Evolutionary conservation across 2,329 filamentous ascomycete species (phyloP).

Genomic region (Didymella keratinophila): DNA sequence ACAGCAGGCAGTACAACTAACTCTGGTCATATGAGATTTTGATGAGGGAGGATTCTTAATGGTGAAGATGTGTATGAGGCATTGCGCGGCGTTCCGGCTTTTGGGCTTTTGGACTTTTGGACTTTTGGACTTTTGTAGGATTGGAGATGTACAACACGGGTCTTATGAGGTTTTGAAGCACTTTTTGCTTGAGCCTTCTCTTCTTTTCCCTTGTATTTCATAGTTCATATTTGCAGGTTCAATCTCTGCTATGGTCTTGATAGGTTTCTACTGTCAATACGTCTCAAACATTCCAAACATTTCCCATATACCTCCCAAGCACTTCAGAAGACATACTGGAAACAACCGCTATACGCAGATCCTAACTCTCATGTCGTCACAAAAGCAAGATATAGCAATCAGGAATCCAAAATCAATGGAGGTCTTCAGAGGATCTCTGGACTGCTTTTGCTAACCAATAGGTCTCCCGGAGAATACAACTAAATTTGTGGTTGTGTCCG

Average conservation of each 20-base stretch:
- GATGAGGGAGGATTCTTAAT: not conserved
- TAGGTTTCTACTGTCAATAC: constrained; percentile 4
- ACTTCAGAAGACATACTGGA: not conserved
- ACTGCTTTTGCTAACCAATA: no score
- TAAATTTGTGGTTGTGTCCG: no score
- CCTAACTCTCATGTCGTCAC: not conserved
- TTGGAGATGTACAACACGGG: constrained; percentile 11
- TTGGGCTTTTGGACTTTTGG: constrained; percentile 4
- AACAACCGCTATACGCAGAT: not conserved
- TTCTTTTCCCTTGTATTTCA: not conserved
- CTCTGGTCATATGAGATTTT: not conserved
- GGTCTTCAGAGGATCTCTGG: no score
- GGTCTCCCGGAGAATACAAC: no score
- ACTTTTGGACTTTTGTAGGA: constrained; percentile 3
- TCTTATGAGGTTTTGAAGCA: not conserved
- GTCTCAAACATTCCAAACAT: not conserved
- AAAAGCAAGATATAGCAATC: no score
- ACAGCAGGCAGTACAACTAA: constrained; percentile 40
- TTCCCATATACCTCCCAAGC: not conserved
- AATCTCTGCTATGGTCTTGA: constrained; percentile 5
- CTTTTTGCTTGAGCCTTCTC: not conserved
- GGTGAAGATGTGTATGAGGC: constrained; percentile 13
- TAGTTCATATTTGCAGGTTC: not conserved
- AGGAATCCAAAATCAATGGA: no score
- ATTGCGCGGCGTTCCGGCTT: constrained; percentile 23